Evolutionary conservation across 768 basidiomycete genomes (phyloP), one percentile per base, ranked within the genome.

Genomic region (Omphalotus guepiniiformis): DNA sequence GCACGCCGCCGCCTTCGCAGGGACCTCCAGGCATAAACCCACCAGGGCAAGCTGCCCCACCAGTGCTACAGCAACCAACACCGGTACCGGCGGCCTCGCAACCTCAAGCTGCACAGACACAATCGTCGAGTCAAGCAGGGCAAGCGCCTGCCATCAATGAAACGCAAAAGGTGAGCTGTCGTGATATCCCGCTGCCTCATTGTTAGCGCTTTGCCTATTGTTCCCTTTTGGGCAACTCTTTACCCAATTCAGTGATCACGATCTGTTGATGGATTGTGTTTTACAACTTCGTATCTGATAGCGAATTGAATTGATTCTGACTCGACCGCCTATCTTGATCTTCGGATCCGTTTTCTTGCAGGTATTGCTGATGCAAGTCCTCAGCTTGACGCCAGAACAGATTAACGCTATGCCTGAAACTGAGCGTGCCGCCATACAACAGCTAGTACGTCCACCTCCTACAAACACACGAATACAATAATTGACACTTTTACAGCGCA

Each of bases 331-430:
- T n/a, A n/a, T n/a, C n/a, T n/a, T n/a, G n/a, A n/a, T n/a, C n/a
- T n/a, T n/a, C n/a, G 11, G 13, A 28, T 21, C 3, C 22, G 18
- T 9, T 50, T 42, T 32, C 40, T 30, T 42, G 42, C 55, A 88
- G 88, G 75, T 78, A 27, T 88, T 95, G 83, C 62, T 96, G 44
- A 75, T 91, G 65, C 92, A 93, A 68, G 93, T 97, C 0, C 68
- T 97, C 26, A 78, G 74, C 51, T 64, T 97, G 60, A 85, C 86
- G 1, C 82, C 74, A 38, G 91, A 88, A 37, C 92, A 95, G 63
- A 88, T 97, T 52, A 83, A 82, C 39, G 78, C 78, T 6, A 67
- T 96, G 40, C 88, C 91, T 23, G 84, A 88, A 4, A 73, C 75
- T 1, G 92, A 95, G 56, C 75, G 86, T 27, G 75, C 78, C 0